These are phyloP conservation scores for Penicillium sp. DNA, from an alignment of 2,329 filamentous ascomycete genomes.

Conservation along the genomic window DNA sequence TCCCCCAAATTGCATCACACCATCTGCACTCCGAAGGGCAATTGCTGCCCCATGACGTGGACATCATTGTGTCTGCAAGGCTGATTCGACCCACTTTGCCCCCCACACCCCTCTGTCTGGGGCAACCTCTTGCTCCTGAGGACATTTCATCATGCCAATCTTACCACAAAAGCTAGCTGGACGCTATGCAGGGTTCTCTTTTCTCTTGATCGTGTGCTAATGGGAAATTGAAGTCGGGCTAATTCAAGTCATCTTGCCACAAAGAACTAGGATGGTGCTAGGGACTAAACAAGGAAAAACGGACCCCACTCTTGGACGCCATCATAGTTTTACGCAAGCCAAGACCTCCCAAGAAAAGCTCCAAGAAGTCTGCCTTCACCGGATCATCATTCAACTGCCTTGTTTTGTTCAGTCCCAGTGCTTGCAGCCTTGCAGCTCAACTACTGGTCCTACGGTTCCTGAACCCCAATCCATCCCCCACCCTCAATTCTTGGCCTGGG, in stretches of 20 bases:
- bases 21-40: background rate
- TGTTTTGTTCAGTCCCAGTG: background rate
- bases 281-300: background rate
- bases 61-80: background rate
- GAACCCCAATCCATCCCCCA: background rate
- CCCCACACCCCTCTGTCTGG: background rate
- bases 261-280: background rate
- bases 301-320: background rate
- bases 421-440: background rate
- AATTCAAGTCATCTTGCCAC: constrained; percentile 1
- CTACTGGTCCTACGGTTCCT: background rate
- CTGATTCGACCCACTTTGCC: background rate
- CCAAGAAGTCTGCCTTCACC: background rate
- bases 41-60: background rate
- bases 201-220: too few relatives aligned
- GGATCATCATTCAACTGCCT: background rate
- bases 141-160: background rate
- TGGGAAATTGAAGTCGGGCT: too few relatives aligned
- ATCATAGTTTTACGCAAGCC: background rate
- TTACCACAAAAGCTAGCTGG: background rate
- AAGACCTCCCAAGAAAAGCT: background rate
- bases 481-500: background rate
- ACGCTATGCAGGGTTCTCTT: too few relatives aligned
- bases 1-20: constrained; percentile 3
- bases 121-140: background rate